Conservation (phyloP, 306 rosid genomes). For the Arachis stenosperma region DNA sequence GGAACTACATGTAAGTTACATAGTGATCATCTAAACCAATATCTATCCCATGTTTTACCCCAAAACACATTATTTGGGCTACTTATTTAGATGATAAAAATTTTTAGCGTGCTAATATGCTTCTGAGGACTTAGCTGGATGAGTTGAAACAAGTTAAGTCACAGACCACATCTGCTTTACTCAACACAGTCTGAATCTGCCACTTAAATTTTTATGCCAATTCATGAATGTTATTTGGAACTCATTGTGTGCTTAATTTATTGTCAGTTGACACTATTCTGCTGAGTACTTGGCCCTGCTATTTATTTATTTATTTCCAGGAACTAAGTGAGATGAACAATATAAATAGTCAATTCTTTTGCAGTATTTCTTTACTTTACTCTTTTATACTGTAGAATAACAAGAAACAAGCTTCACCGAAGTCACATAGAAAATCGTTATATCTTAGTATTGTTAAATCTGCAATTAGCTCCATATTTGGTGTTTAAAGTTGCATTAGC, state of each 20-base stretch:
- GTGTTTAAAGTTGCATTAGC: conserved; percentile 7
- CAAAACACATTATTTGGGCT: not conserved
- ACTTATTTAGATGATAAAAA: conserved; percentile 25
- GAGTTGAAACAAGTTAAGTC: conserved; percentile 8
- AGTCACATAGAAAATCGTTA: conserved; percentile 14
- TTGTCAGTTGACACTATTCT: not conserved
- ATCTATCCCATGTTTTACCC: no score
- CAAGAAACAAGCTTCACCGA: not conserved
- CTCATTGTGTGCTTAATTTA: not conserved
- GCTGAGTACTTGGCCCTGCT: conserved; percentile 15
- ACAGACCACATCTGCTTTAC: not conserved
- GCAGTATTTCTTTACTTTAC: conserved; percentile 9
- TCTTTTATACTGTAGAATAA: conserved; percentile 21
- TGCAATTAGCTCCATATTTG: conserved; percentile 3
- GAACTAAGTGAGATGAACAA: conserved; percentile 2
- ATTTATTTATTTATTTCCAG: not conserved
- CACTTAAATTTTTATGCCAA: conserved; percentile 5
- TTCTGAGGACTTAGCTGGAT: conserved; percentile 25
- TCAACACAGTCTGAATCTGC: not conserved
- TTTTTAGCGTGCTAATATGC: conserved; percentile 27
- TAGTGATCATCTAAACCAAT: no score
- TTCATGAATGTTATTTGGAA: not conserved
- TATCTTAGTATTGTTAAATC: conserved; percentile 10
- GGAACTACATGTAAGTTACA: no score
- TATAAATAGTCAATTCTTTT: conserved; percentile 18